Evolutionary conservation across 208 protist genomes (phyloP).

Genomic region (Porcisia hertigi): DNA sequence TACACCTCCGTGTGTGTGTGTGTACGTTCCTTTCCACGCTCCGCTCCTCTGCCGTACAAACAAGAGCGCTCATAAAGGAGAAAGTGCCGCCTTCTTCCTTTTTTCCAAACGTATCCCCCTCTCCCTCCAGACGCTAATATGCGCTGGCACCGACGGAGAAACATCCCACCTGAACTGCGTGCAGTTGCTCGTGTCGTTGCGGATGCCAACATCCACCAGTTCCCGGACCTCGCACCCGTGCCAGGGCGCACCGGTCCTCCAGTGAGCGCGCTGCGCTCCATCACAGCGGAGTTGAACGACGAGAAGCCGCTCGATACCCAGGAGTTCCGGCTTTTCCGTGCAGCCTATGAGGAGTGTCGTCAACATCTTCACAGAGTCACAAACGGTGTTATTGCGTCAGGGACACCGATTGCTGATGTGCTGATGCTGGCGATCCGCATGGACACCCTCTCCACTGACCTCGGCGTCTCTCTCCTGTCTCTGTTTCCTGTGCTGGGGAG

Average conservation of each 20-base stretch:
- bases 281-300: constrained; percentile 67
- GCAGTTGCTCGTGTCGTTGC: constrained; percentile 62
- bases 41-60: not conserved
- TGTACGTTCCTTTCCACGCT: not conserved
- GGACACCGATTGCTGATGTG: constrained; percentile 42
- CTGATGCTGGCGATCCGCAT: constrained; percentile 69
- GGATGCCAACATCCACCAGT: constrained; percentile 56
- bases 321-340: constrained; percentile 68
- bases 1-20: too few relatives aligned
- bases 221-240: constrained; percentile 52
- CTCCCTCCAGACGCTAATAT: constrained; percentile 1
- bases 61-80: not conserved
- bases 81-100: not conserved
- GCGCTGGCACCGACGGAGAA: constrained; percentile 22
- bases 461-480: constrained; percentile 40
- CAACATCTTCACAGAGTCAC: constrained; percentile 74
- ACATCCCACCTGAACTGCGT: constrained; percentile 70
- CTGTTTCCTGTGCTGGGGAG: constrained; percentile 63
- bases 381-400: constrained; percentile 36
- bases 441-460: constrained; percentile 61
- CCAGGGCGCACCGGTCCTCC: constrained; percentile 33
- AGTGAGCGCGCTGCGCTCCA: constrained; percentile 35
- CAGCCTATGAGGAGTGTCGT: constrained; percentile 55
- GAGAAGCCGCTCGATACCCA: constrained; percentile 42
- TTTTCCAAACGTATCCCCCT: not conserved